Percentiles rank a stretch among this genome's conserved stretches.
Evolutionary conservation across 495 filamentous ascomycete species (phyloP).

Genomic region (Beverwykella pulmonaria): DNA sequence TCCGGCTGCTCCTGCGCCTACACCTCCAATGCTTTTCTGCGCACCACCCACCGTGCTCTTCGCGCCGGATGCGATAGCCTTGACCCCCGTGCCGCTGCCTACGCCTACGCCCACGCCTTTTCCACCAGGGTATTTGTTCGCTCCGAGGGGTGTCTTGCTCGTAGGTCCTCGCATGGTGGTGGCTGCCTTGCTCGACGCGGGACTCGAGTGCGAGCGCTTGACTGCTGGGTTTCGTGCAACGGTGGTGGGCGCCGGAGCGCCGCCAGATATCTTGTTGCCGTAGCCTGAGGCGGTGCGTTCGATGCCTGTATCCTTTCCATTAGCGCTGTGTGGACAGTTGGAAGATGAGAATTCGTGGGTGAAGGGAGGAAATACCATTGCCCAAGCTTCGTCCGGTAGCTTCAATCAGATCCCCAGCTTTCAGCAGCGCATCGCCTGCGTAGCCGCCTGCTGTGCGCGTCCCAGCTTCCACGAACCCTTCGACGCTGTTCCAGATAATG

Average conservation of each 20-base stretch:
- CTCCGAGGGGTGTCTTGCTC: constrained; percentile 8
- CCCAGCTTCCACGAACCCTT: constrained; percentile 36
- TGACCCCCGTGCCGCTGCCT: background rate
- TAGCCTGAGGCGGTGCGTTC: constrained; percentile 32
- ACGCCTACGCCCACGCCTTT: constrained; percentile 15
- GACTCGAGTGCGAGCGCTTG: constrained; percentile 31
- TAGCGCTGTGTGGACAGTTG: background rate
- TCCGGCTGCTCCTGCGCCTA: background rate
- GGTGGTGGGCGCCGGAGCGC: constrained; percentile 8
- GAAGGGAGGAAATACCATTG: background rate
- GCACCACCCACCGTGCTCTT: constrained; percentile 10
- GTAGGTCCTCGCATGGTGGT: background rate
- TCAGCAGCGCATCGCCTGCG: constrained; percentile 37
- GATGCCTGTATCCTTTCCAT: constrained; percentile 14
- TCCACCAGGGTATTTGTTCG: constrained; percentile 29
- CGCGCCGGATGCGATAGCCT: constrained; percentile 14
- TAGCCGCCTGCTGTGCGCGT: constrained; percentile 34
- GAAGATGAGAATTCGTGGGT: background rate
- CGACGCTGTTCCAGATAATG: constrained; percentile 36
- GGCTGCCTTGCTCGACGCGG: constrained; percentile 17
- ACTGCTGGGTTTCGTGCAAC: constrained; percentile 9
- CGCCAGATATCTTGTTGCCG: constrained; percentile 26
- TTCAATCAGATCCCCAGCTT: constrained; percentile 38
- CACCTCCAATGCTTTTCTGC: constrained; percentile 8
- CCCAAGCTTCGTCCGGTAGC: constrained; percentile 28